Evolutionary conservation across 2,329 filamentous ascomycete genomes (phyloP).

Genomic region (Rhynchosporium secalis): DNA sequence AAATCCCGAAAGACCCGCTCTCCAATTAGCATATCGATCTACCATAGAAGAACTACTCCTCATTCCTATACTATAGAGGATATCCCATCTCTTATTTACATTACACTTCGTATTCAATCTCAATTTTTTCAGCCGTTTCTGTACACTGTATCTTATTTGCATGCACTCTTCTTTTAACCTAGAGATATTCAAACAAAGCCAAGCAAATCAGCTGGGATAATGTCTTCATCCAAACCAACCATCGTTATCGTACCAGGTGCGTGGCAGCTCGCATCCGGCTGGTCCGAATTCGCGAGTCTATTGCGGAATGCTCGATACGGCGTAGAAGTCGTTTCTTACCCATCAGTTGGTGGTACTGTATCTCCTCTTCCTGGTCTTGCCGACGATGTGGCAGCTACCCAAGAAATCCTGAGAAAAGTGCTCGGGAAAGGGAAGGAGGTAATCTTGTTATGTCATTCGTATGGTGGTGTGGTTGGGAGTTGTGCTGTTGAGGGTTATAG

Average conservation of each 20-base stretch:
- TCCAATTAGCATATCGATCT: too few species aligned
- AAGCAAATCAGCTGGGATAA: not conserved
- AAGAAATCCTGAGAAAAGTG: slow-evolving; percentile 30
- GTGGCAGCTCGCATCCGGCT: slow-evolving; percentile 22
- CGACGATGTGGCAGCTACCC: slow-evolving; percentile 36
- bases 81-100: too few species aligned
- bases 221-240: slow-evolving; percentile 19
- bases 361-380: slow-evolving; percentile 20
- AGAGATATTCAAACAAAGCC: not conserved
- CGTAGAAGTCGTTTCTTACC: slow-evolving; percentile 19
- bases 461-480: slow-evolving; percentile 41
- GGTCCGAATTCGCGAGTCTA: slow-evolving; percentile 16
- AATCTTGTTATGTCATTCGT: slow-evolving; percentile 43
- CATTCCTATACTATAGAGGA: too few species aligned
- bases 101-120: too few species aligned
- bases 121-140: too few species aligned
- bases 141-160: too few species aligned
- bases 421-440: slow-evolving; percentile 43
- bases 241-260: slow-evolving; percentile 28
- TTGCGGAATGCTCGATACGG: slow-evolving; percentile 17
- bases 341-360: slow-evolving; percentile 23
- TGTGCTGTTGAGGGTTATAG: slow-evolving; percentile 24
- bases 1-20: too few species aligned
- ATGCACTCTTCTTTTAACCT: not conserved
- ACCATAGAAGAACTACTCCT: too few species aligned